Evolutionary conservation across 2,329 filamentous ascomycete genomes (phyloP).

Genomic region (Ophiostoma sp.): DNA sequence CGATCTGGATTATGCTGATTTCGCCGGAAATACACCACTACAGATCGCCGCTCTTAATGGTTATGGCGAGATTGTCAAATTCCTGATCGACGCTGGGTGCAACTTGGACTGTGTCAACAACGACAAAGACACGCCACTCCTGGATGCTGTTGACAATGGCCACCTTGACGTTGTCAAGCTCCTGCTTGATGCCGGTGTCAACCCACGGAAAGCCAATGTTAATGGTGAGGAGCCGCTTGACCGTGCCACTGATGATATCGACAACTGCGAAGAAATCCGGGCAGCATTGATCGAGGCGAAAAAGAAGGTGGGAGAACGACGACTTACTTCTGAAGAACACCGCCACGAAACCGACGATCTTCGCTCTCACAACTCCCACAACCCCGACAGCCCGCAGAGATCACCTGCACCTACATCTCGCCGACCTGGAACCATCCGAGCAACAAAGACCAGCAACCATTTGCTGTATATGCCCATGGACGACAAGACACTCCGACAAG

Average conservation of each 20-base stretch:
- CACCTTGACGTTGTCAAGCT: conserved; percentile 86
- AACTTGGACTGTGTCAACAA: conserved; percentile 77
- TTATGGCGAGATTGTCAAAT: conserved; percentile 80
- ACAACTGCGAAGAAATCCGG: conserved; percentile 79
- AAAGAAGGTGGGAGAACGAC: conserved; percentile 55
- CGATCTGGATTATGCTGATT: conserved; percentile 85
- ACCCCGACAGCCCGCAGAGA: conserved; percentile 58
- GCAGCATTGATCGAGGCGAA: conserved; percentile 62
- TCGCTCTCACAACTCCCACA: conserved; percentile 49
- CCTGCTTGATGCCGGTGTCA: conserved; percentile 81
- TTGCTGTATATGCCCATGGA: conserved; percentile 63
- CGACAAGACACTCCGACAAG: conserved; percentile 60
- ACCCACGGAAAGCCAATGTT: conserved; percentile 88
- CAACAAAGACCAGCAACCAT: conserved; percentile 65
- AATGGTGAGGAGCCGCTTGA: conserved; percentile 90
- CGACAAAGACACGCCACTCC: conserved; percentile 86
- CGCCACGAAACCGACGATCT: conserved; percentile 50
- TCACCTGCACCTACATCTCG: conserved; percentile 54
- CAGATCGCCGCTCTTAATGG: conserved; percentile 91
- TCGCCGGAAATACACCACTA: conserved; percentile 92
- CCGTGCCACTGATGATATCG: conserved; percentile 70
- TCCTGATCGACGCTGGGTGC: conserved; percentile 81
- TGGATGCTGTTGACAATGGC: conserved; percentile 95
- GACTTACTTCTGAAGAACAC: conserved; percentile 60
- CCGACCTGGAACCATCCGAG: conserved; percentile 56